A percentile compares a stretch with the other conserved stretches of the same genome.
These are phyloP conservation scores for Silybum marianum DNA, from an alignment of 129 eudicot genomes.

Conservation along the genomic window DNA sequence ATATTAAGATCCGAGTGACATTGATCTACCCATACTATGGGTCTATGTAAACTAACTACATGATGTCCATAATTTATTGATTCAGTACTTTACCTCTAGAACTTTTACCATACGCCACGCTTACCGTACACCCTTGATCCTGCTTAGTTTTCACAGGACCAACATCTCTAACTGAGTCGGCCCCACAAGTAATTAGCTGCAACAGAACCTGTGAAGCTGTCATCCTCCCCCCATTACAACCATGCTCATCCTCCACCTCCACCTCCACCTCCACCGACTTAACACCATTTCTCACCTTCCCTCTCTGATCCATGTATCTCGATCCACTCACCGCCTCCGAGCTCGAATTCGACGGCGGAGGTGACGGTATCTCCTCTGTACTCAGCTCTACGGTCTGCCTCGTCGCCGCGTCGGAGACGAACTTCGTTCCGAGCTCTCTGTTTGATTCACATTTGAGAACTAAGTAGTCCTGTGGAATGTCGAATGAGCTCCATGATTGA, in stretches of 20 bases:
- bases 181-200: constrained; percentile 42
- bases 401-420: constrained; percentile 31
- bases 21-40: background rate
- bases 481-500: constrained; percentile 53
- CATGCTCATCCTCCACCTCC: constrained; percentile 10
- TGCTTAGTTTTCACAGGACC: background rate
- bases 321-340: constrained; percentile 41
- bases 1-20: background rate
- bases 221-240: constrained; percentile 35
- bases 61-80: background rate
- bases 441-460: constrained; percentile 45
- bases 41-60: too few species aligned
- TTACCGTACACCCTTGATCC: background rate
- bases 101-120: background rate
- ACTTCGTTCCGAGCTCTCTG: constrained; percentile 40
- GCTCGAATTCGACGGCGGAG: constrained; percentile 43
- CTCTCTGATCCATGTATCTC: constrained; percentile 24
- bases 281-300: background rate
- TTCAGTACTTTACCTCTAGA: background rate
- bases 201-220: constrained; percentile 39
- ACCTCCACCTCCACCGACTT: constrained; percentile 16
- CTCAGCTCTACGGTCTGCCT: constrained; percentile 32
- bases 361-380: constrained; percentile 33
- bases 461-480: constrained; percentile 38
- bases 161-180: constrained; percentile 22